Evolutionary conservation across 805 yeast species (phyloP).

Genomic region (Blastobotrys parvus): DNA sequence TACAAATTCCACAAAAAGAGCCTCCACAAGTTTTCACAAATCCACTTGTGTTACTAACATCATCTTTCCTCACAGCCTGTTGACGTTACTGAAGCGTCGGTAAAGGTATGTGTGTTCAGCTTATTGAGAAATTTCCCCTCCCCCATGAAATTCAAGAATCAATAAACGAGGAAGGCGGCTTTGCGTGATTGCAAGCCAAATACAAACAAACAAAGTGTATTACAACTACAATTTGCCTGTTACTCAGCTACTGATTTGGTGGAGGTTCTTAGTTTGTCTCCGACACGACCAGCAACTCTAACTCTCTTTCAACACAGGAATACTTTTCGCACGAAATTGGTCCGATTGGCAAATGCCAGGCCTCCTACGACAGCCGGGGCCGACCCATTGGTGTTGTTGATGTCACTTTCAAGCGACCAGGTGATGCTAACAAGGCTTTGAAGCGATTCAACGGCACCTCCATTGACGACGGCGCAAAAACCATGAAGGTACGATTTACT

Average conservation of each 20-base stretch:
- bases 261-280: no score
- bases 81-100: conserved; percentile 76
- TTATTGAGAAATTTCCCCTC: conserved; percentile 1
- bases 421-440: conserved; percentile 70
- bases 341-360: conserved; percentile 60
- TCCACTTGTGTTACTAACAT: no score
- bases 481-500: conserved; percentile 42
- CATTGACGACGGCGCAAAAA: conserved; percentile 77
- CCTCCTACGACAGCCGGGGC: conserved; percentile 81
- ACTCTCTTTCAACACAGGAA: no score
- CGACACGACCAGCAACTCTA: no score
- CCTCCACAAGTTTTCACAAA: no score
- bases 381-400: conserved; percentile 89
- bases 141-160: no score
- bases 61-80: conserved; percentile 39
- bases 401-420: conserved; percentile 60
- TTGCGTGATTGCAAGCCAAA: no score
- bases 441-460: conserved; percentile 86
- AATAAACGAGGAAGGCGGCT: no score
- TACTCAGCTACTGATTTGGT: no score
- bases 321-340: conserved; percentile 86
- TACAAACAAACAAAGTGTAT: no score
- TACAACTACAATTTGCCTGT: no score
- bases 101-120: conserved; percentile 61
- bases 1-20: no score